Percentiles rank a stretch among this genome's conserved stretches.
Conservation (phyloP, 2,329 filamentous ascomycete genomes). For the Thielaviopsis musarum region DNA sequence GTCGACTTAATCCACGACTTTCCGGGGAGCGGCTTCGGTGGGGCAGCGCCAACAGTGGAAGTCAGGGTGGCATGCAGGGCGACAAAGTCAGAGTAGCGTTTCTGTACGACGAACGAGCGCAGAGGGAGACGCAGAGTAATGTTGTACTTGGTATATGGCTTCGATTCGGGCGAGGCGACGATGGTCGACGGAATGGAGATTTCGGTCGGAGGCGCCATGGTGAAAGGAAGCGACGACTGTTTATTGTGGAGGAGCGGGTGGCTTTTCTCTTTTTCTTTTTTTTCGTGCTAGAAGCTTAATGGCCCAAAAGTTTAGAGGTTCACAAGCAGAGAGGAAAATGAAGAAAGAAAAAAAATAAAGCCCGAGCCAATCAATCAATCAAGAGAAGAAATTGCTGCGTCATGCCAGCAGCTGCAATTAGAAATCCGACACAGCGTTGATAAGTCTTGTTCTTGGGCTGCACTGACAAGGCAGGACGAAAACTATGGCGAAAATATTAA, state of each 20-base stretch:
- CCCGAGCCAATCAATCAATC: too few species aligned
- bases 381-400: too few species aligned
- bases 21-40: conserved; percentile 49
- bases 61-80: conserved; percentile 47
- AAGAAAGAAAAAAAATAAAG: too few species aligned
- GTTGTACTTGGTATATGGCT: conserved; percentile 63
- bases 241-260: neutral
- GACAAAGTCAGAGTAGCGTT: conserved; percentile 69
- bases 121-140: conserved; percentile 62
- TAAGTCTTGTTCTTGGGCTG: too few species aligned
- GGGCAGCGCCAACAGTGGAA: conserved; percentile 41
- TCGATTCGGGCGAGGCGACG: conserved; percentile 35
- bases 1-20: conserved; percentile 70
- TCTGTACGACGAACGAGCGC: conserved; percentile 57
- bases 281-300: too few species aligned
- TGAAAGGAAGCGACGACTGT: conserved; percentile 8
- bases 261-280: neutral
- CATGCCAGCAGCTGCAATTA: too few species aligned
- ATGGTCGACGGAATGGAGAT: conserved; percentile 53
- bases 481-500: too few species aligned
- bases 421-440: too few species aligned
- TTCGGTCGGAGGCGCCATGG: conserved; percentile 48
- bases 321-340: too few species aligned
- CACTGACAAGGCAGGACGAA: too few species aligned
- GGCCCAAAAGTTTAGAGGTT: too few species aligned